Base-by-base conservation (phyloP, 2,329 filamentous ascomycete genomes). In the Claviceps cyperi region DNA sequence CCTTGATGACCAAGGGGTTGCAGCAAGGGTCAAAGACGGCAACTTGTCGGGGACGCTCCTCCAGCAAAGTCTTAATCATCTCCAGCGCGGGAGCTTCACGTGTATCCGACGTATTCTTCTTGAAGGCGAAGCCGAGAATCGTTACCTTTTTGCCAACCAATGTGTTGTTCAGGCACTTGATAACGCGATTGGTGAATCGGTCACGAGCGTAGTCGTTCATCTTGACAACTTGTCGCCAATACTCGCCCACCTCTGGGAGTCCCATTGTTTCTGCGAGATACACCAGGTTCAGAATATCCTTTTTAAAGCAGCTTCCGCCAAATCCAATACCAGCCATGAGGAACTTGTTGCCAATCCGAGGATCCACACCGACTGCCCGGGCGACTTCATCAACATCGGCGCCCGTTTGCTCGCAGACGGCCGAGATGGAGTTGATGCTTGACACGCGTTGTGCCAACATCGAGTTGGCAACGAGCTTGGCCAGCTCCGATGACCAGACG, bases 391-490 rank as follows among this genome's bases (percentile, higher is more conserved):
- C 75, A n/a, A 90, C 76, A 58, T 88, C 80, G 13, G 85, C 86
- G 15, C 84, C 84, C 0, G 81, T 84, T 54, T 76, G 76, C 65
- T 90, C 86, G 62, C 86, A 91, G 32, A 91, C 79, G 4, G 84
- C 83, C n/a, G 81, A 84, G 52, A 91, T 77, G 13, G 83, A 81
- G 66, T 90, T 91, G 68, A 91, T 87, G 65, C 81, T 86, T 61
- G 80, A 84, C 59, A 91, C 85, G 47, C 85, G 76, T 67, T 91
- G 86, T 1, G 86, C 86, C 8, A 91, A 73, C 76, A 91, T 81
- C 2, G 84, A 83, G 64, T 91, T 91, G 51, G 85, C 83, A 0
- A 83, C 84, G 0, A 91, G 74, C 67, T 91, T 91, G 50, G 84
- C 75, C 21, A 91, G 73, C 65, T 91, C 86, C 0, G 84, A 86